Evolutionary conservation across 176 grass and related monocot genomes (phyloP).

Genomic region (Chrysopogon serrulatus): DNA sequence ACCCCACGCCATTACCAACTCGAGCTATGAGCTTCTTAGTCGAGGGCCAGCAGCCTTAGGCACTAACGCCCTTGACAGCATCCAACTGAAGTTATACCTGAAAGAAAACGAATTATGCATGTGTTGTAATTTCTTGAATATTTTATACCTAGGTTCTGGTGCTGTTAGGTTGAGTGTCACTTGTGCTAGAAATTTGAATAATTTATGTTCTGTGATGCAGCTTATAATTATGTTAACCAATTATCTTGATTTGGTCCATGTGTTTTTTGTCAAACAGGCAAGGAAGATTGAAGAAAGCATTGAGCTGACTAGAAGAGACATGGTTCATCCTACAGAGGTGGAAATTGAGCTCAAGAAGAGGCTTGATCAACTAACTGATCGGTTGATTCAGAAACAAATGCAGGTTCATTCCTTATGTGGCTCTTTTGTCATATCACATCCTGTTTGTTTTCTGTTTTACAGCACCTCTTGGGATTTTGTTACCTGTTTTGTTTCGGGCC

Average conservation of each 20-base stretch:
- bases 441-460: neutral
- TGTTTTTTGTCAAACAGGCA: constrained; percentile 37
- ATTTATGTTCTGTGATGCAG: neutral
- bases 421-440: neutral
- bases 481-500: neutral
- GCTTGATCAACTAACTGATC: constrained; percentile 95
- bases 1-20: too few relatives aligned
- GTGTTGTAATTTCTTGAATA: neutral
- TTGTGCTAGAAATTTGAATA: neutral
- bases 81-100: neutral
- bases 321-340: constrained; percentile 71
- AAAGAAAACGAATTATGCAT: neutral
- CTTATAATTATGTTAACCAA: neutral
- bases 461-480: neutral
- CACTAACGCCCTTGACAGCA: too few relatives aligned
- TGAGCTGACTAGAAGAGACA: constrained; percentile 67
- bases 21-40: too few relatives aligned
- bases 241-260: neutral
- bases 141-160: neutral
- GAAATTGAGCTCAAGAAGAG: constrained; percentile 89
- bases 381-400: constrained; percentile 95
- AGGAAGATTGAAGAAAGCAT: constrained; percentile 91
- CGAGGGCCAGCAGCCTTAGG: too few relatives aligned
- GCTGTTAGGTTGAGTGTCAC: neutral
- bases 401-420: constrained; percentile 45